Base-by-base conservation (phyloP, 805 yeast species). In the Yarrowia bubula region DNA sequence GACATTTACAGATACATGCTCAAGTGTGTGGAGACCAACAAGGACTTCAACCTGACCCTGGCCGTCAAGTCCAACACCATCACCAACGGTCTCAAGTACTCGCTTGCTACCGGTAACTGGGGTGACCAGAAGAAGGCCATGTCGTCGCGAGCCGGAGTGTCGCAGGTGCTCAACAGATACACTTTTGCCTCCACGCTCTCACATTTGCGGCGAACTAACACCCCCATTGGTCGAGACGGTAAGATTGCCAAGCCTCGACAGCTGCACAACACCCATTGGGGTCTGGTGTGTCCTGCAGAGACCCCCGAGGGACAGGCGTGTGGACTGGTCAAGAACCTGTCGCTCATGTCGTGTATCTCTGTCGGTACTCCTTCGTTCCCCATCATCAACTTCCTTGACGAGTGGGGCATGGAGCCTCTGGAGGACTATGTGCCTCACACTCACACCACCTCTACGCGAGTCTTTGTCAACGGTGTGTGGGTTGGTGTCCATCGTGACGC, bases 301-400 rank as follows among this genome's bases (percentile, higher is more conserved):
- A 95, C 99, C 15, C 99, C 99, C 3, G 99, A 95, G 81, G 99
- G 99, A 74, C 99, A 95, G 80, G 99, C 99, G 39, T 95, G 99
- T 89, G 99, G 99, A 74, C 83, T 95, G 77, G 99, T 95, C 65
- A 95, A 95, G 81, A 95, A 95, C 78, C 81, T 95, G 75, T 92
- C 98, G 0, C 80, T 95, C 70, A 92, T 95, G 98, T 86, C 98
- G 0, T 92, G 98, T 81, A 92, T 95, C 62, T 93, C 99, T 32
- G 99, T 95, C 69, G 99, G 99, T 76, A 85, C 97, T 8, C 90
- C 96, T n/a, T 90, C 97, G 44, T 96, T 91, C 75, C 97, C 98
- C 39, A 93, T 95, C 74, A 83, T 89, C 68, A 89, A 89, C 74
- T 89, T 92, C 78, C 82, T 95, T 78, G 96, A 93, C 77, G 99